A percentile compares a stretch with the other conserved stretches of the same genome.
These are phyloP conservation scores for Tricholoma saponaceum DNA, from an alignment of 768 basidiomycete genomes.

Conservation along the genomic window DNA sequence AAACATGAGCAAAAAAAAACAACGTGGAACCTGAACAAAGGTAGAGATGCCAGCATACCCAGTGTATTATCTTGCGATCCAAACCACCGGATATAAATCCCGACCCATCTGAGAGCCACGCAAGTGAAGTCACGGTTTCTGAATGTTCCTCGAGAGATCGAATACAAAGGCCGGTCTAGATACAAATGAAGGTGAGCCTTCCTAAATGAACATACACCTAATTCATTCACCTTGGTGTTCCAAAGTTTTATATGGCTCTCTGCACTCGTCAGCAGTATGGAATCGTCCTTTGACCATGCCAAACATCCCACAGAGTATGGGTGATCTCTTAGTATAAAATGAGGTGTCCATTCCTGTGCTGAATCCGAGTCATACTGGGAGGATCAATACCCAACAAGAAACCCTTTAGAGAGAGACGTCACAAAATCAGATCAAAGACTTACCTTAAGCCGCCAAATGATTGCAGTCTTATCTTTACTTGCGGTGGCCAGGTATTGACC, in stretches of 20 bases:
- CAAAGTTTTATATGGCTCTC: slow-evolving; percentile 85
- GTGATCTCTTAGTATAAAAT: slow-evolving; percentile 70
- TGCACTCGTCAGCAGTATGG: slow-evolving; percentile 75
- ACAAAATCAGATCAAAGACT: slow-evolving; percentile 21
- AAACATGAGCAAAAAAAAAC: too few relatives aligned
- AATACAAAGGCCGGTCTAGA: slow-evolving; percentile 71
- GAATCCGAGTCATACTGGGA: slow-evolving; percentile 20
- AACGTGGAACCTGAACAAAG: slow-evolving; percentile 1
- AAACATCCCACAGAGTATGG: slow-evolving; percentile 73
- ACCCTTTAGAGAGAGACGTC: background rate
- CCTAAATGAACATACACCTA: background rate
- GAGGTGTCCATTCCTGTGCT: slow-evolving; percentile 55
- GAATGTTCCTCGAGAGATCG: slow-evolving; percentile 65
- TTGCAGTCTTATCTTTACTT: slow-evolving; percentile 81
- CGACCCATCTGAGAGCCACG: slow-evolving; percentile 84
- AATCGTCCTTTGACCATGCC: slow-evolving; percentile 92
- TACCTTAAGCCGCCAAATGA: slow-evolving; percentile 87
- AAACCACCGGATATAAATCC: slow-evolving; percentile 89
- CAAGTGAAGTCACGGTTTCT: slow-evolving; percentile 82
- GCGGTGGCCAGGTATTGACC: slow-evolving; percentile 83
- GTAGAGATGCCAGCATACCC: slow-evolving; percentile 49
- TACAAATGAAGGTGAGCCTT: slow-evolving; percentile 9
- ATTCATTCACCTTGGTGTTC: slow-evolving; percentile 74
- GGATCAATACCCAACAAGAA: background rate
- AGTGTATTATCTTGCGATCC: slow-evolving; percentile 78